Evolutionary conservation across 345 rosid genomes (phyloP).

Genomic region (Mercurialis annua): DNA sequence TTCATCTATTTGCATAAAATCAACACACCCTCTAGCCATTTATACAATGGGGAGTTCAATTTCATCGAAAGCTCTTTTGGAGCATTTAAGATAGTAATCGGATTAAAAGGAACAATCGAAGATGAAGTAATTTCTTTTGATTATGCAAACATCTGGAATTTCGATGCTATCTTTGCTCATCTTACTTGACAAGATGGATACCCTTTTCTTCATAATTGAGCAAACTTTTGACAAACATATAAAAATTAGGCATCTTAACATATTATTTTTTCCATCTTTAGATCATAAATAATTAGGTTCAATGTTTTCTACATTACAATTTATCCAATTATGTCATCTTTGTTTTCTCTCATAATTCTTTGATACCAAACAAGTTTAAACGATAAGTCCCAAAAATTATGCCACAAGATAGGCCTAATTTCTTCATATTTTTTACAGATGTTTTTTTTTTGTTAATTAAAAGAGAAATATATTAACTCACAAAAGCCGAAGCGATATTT

Average conservation of each 20-base stretch:
- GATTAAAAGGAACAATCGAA: too few species aligned
- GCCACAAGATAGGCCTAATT: slow-evolving; percentile 31
- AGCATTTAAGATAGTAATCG: too few species aligned
- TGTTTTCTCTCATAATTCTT: not conserved
- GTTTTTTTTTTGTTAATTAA: too few species aligned
- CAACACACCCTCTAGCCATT: too few species aligned
- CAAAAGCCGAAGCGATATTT: too few species aligned
- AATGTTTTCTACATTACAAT: not conserved
- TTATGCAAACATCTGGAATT: too few species aligned
- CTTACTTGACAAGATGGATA: not conserved
- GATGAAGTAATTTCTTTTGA: too few species aligned
- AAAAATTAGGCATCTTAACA: not conserved
- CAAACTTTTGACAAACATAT: not conserved
- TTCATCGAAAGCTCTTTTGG: too few species aligned
- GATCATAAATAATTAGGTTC: not conserved
- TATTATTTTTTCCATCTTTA: not conserved
- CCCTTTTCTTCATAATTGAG: slow-evolving; percentile 5
- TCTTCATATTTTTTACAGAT: slow-evolving; percentile 15
- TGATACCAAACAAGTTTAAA: slow-evolving; percentile 14
- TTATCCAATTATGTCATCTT: not conserved
- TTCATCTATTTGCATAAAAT: too few species aligned
- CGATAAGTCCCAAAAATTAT: slow-evolving; percentile 21
- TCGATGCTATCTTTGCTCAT: too few species aligned
- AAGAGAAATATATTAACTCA: too few species aligned
- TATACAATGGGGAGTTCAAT: too few species aligned